Conservation (phyloP, 2,329 filamentous ascomycete genomes). For the Cyclaneusma minus region DNA sequence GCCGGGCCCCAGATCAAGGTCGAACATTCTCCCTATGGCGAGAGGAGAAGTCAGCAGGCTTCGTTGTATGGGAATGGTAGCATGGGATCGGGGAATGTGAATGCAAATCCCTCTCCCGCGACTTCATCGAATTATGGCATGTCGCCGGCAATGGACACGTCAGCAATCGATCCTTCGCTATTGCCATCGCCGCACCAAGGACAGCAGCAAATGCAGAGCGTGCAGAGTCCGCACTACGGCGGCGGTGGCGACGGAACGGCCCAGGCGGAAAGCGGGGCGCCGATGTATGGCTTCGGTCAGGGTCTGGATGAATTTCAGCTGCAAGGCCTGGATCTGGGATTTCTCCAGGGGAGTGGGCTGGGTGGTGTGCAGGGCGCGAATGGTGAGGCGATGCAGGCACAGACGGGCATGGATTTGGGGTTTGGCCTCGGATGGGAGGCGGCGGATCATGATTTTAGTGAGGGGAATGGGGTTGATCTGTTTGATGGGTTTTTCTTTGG, state of each 20-base stretch:
- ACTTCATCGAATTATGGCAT: slow-evolving; percentile 12
- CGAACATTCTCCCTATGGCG: too few species aligned
- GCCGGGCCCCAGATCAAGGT: too few species aligned
- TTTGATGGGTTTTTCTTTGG: slow-evolving; percentile 41
- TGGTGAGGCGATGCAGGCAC: slow-evolving; percentile 4
- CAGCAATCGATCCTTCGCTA: slow-evolving; percentile 14
- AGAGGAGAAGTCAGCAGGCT: too few species aligned
- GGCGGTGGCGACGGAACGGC: too few species aligned
- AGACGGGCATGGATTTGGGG: slow-evolving; percentile 3
- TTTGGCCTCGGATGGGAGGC: slow-evolving; percentile 8
- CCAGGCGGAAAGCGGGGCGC: too few species aligned
- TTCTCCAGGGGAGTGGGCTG: slow-evolving; percentile 3
- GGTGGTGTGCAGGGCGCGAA: background rate
- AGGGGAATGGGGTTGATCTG: slow-evolving; percentile 22
- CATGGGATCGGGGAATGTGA: too few species aligned
- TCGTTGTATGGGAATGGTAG: too few species aligned
- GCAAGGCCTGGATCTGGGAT: too few species aligned
- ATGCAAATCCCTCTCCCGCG: slow-evolving; percentile 4
- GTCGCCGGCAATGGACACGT: slow-evolving; percentile 11
- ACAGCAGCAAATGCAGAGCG: too few species aligned
- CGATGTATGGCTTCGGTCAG: too few species aligned
- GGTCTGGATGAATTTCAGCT: too few species aligned
- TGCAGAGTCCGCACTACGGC: too few species aligned
- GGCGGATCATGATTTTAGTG: slow-evolving; percentile 14
- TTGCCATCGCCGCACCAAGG: slow-evolving; percentile 9